Evolutionary conservation across 345 rosid genomes (phyloP).

Genomic region (Bruguiera sexangula): DNA sequence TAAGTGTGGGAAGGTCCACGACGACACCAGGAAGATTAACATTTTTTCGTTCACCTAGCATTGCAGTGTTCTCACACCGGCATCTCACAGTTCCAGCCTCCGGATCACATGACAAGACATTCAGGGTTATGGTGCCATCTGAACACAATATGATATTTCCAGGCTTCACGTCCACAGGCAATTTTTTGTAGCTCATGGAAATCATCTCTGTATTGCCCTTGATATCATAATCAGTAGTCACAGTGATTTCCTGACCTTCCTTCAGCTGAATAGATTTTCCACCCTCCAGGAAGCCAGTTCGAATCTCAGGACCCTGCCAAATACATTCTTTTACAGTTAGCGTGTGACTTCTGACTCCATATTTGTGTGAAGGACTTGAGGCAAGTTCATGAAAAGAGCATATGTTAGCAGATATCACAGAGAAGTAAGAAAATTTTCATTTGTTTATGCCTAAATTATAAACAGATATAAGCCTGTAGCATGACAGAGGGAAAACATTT

Average conservation of each 20-base stretch:
- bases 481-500: too few species aligned
- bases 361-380: not conserved
- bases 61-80: constrained; percentile 76
- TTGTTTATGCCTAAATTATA: too few species aligned
- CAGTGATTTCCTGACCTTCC: constrained; percentile 37
- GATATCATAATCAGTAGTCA: constrained; percentile 73
- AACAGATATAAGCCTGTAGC: too few species aligned
- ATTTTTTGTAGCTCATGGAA: constrained; percentile 87
- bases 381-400: not conserved
- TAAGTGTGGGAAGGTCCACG: constrained; percentile 85
- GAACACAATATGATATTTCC: constrained; percentile 78
- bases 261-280: constrained; percentile 28
- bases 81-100: constrained; percentile 74
- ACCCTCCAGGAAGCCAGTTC: constrained; percentile 32
- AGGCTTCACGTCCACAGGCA: constrained; percentile 69
- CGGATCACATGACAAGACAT: constrained; percentile 68
- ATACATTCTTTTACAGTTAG: not conserved
- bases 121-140: constrained; percentile 76
- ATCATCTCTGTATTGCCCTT: constrained; percentile 65
- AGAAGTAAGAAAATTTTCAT: not conserved
- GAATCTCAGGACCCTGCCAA: constrained; percentile 30
- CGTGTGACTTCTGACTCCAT: not conserved
- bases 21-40: constrained; percentile 93
- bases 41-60: constrained; percentile 88
- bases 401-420: not conserved